Conservation (phyloP, 2,329 filamentous ascomycete species). For the Ascosphaera acerosa region DNA sequence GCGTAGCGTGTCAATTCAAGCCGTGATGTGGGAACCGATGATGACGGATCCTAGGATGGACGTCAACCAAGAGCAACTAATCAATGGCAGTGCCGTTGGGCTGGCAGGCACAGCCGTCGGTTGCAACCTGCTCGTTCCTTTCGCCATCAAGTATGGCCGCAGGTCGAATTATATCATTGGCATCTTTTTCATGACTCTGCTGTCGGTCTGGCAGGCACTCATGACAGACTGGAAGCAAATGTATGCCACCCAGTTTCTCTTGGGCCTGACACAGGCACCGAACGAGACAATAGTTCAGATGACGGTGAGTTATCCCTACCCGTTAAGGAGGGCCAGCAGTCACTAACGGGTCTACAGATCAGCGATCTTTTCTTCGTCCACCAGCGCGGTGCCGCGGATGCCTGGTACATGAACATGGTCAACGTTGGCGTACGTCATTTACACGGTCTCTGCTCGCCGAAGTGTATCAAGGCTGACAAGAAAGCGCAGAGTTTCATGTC, state of each 20-base stretch:
- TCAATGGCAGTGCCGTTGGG: conserved; percentile 1
- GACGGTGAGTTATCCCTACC: neutral
- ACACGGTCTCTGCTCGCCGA: too few relatives aligned
- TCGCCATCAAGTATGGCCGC: conserved; percentile 6
- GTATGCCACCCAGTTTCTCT: neutral
- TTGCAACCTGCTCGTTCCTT: conserved; percentile 4
- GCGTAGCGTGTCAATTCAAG: neutral
- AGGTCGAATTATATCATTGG: conserved; percentile 5
- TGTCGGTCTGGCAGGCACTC: neutral
- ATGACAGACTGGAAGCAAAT: neutral
- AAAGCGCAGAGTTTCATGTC: conserved; percentile 1
- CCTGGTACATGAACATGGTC: neutral
- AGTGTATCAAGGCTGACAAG: neutral
- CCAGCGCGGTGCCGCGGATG: neutral
- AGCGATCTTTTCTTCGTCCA: neutral
- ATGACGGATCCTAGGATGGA: conserved; percentile 1
- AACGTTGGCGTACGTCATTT: neutral
- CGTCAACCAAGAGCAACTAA: neutral
- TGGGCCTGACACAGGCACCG: neutral
- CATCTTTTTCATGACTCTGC: neutral
- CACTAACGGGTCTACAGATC: neutral
- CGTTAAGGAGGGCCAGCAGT: neutral
- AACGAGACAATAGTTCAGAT: neutral
- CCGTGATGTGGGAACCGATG: conserved; percentile 1
- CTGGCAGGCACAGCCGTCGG: conserved; percentile 2